phyloP scores from a whole-genome alignment of 352 stramenopile genomes.

The Pythium volutum region DNA sequence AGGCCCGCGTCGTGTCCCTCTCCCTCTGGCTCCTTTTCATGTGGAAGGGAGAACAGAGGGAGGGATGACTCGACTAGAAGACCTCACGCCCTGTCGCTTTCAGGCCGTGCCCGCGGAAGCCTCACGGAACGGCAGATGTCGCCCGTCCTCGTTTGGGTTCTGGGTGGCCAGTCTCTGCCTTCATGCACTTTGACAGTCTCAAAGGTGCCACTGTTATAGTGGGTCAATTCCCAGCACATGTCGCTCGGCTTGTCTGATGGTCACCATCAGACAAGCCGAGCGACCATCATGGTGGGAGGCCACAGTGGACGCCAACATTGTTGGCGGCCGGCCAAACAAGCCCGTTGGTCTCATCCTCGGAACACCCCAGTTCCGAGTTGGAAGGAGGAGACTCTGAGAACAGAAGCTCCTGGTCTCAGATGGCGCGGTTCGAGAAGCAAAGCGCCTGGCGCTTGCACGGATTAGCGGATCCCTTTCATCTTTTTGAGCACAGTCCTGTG shows the following conservation, averaged over 20 bases:
- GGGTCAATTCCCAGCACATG: no score
- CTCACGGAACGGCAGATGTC: neutral
- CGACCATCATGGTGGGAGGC: no score
- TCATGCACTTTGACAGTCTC: neutral
- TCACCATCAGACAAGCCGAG: no score
- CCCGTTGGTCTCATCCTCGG: no score
- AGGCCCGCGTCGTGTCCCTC: no score
- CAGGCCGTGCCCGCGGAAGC: neutral
- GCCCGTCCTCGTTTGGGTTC: neutral
- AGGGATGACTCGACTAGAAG: constrained; percentile 2
- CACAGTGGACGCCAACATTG: neutral
- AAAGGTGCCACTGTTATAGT: neutral
- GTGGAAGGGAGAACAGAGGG: neutral
- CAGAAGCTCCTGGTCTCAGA: neutral
- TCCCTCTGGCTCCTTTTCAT: no score
- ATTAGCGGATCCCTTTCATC: neutral
- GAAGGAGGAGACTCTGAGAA: neutral
- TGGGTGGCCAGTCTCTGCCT: neutral
- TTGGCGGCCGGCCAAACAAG: no score
- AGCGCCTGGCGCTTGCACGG: constrained; percentile 1
- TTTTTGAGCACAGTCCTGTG: no score
- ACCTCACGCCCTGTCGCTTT: neutral
- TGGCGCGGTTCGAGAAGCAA: no score
- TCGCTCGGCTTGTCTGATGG: no score
- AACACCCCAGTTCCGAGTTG: no score